Conservation (phyloP, 352 stramenopile species). For the Peronospora destructor region DNA sequence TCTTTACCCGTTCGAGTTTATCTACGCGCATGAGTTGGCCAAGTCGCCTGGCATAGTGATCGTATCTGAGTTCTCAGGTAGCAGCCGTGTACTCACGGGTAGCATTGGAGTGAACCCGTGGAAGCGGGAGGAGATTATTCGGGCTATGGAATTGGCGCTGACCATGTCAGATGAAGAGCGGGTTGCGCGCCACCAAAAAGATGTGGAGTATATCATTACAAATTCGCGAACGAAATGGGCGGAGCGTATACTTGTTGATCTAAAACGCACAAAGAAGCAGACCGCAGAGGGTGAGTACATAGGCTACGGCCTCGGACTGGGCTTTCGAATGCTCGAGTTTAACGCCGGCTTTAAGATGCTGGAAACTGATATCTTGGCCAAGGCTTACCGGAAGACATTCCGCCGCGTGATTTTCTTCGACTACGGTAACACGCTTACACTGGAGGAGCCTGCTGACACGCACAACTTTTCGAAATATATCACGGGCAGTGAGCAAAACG, state of each 20-base stretch:
- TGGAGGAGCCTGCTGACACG: conserved; percentile 64
- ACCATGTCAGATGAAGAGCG: conserved; percentile 71
- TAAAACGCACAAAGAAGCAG: conserved; percentile 92
- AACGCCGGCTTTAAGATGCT: conserved; percentile 93
- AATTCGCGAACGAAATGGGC: conserved; percentile 96
- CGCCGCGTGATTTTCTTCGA: conserved; percentile 95
- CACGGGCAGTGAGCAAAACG: conserved; percentile 24
- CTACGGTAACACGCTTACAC: conserved; percentile 96
- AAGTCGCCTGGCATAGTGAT: conserved; percentile 88
- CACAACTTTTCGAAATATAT: conserved; percentile 86
- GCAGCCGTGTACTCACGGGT: conserved; percentile 93
- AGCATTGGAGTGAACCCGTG: conserved; percentile 97
- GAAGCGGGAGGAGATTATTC: conserved; percentile 89
- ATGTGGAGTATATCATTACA: conserved; percentile 90
- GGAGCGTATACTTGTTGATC: conserved; percentile 93
- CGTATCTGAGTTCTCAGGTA: conserved; percentile 96
- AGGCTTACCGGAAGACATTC: conserved; percentile 82
- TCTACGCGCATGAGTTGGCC: conserved; percentile 71
- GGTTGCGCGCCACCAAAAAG: conserved; percentile 63
- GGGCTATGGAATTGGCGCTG: conserved; percentile 53
- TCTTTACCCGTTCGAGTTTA: conserved; percentile 83
- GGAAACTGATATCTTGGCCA: conserved; percentile 85
- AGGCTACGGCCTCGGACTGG: conserved; percentile 91
- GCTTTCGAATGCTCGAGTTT: conserved; percentile 95
- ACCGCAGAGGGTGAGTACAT: conserved; percentile 88